These are phyloP conservation scores for Hymenotorrendiella dingleyae DNA, from an alignment of 2,329 filamentous ascomycete species.

Conservation along the genomic window DNA sequence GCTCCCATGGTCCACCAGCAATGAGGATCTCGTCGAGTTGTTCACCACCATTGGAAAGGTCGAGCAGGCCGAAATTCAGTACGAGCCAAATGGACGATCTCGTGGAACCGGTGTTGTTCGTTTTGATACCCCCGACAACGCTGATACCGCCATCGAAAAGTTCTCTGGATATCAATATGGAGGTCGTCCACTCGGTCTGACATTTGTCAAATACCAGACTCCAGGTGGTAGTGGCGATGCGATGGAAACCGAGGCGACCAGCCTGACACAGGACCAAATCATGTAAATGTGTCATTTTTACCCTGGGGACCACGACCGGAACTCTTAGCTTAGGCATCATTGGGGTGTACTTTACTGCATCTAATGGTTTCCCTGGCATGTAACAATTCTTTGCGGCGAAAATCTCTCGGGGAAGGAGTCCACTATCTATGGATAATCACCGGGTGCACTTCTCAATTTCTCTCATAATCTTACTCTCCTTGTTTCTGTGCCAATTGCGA, in stretches of 20 bases:
- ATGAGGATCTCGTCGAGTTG: slow-evolving; percentile 91
- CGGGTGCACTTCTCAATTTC: slow-evolving; percentile 1
- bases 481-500: slow-evolving; percentile 6
- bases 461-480: slow-evolving; percentile 8
- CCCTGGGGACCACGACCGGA: no score
- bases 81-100: slow-evolving; percentile 92
- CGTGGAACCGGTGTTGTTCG: slow-evolving; percentile 94
- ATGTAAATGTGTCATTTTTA: slow-evolving; percentile 55
- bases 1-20: slow-evolving; percentile 98
- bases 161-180: slow-evolving; percentile 98
- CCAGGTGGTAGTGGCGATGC: slow-evolving; percentile 49
- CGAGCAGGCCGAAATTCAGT: slow-evolving; percentile 97
- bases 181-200: slow-evolving; percentile 85
- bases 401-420: slow-evolving; percentile 1
- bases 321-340: no score
- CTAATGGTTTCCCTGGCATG: no score
- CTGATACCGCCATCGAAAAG: slow-evolving; percentile 91
- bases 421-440: slow-evolving; percentile 1
- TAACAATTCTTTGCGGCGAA: not conserved
- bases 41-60: slow-evolving; percentile 98
- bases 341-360: no score
- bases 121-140: slow-evolving; percentile 76
- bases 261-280: slow-evolving; percentile 95
- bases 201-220: slow-evolving; percentile 88
- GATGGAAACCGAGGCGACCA: slow-evolving; percentile 79